Percentiles rank a stretch among this genome's conserved stretches.
These are phyloP conservation scores for Rhizopogon vulgaris DNA, from an alignment of 768 basidiomycete genomes.

Conservation along the genomic window DNA sequence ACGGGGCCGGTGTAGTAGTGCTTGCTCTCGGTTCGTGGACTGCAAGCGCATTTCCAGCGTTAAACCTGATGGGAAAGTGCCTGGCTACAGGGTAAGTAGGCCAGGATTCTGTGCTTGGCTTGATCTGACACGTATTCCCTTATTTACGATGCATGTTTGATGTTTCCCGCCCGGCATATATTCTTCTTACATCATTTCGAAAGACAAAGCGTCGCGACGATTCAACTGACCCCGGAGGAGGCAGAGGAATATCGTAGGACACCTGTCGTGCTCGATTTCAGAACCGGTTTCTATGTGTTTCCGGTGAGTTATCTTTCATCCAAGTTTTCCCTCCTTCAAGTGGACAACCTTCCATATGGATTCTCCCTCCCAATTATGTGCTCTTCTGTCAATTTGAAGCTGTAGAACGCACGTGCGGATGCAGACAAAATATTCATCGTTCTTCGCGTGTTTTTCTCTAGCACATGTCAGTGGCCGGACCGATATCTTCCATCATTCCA, in stretches of 20 bases:
- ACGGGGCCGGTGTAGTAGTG: slow-evolving; percentile 56
- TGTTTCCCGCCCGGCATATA: background rate
- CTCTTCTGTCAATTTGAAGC: background rate
- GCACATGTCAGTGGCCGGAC: background rate
- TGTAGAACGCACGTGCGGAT: too few relatives aligned
- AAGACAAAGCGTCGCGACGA: slow-evolving; percentile 75
- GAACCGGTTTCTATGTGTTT: slow-evolving; percentile 75
- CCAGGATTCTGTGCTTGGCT: background rate
- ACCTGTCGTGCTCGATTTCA: slow-evolving; percentile 71
- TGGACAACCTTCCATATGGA: background rate
- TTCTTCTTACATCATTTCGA: background rate
- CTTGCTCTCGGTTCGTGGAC: slow-evolving; percentile 85
- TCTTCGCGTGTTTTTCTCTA: too few relatives aligned
- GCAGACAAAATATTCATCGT: too few relatives aligned
- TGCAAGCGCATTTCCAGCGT: slow-evolving; percentile 63
- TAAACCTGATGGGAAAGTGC: slow-evolving; percentile 44
- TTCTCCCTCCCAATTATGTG: background rate
- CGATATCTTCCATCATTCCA: background rate
- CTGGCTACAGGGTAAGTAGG: slow-evolving; percentile 73
- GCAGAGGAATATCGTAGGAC: slow-evolving; percentile 50
- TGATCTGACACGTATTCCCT: too few relatives aligned
- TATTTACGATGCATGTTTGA: background rate
- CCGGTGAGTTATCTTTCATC: slow-evolving; percentile 45
- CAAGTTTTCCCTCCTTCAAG: background rate
- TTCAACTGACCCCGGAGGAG: slow-evolving; percentile 72